Base-by-base conservation (phyloP, 345 rosid species). In the Salix viminalis region DNA sequence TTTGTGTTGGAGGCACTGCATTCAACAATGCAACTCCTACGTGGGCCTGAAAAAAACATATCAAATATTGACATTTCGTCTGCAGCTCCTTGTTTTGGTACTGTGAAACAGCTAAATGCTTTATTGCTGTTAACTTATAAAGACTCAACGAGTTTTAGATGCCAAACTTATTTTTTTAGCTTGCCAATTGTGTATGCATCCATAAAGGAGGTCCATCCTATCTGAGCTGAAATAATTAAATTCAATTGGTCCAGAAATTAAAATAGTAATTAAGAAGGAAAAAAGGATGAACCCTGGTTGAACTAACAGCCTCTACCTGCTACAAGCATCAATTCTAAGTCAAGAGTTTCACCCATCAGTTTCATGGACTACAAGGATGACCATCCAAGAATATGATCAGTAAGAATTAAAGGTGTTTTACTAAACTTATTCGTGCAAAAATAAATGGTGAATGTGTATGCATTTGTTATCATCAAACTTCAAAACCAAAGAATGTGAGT, bases 1-100 rank as follows among this genome's bases (percentile, higher is more conserved):
- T 83, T 81, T 87, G 76, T 19, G 87, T 12, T 42, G 97, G 98
- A 76, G 92, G 92, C 65, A 88, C 85, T 7, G 91, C 87, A 79
- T 94, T 94, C 83, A 92, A 83, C 68, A 92, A 84, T 62, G 99
- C 99, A 77, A 96, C 98, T 79, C 98, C 98, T 46, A 96, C 97
- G 74, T 94, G 91, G 65, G 98, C 99, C 99, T 96, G 84, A 70
- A 67, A 82, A 42, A 71, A 70, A 19, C 56, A 24, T 37, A 62
- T 65, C n/a, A 60, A 1, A 69, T 64, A 60, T 44, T 65, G 67
- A 42, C 23, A 10, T 61, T 67, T 42, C 48, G 62, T 18, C n/a
- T 52, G 58, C n/a, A 46, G 1, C 14, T 46, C 4, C 52, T 46
- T 1, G 18, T 46, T 46, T 46, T 46, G 52, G 52, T 46, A 46